A percentile compares a stretch with the other conserved stretches of the same genome.
phyloP scores from a whole-genome alignment of 495 filamentous ascomycete species.

The Aspergillus olivimuriae region DNA sequence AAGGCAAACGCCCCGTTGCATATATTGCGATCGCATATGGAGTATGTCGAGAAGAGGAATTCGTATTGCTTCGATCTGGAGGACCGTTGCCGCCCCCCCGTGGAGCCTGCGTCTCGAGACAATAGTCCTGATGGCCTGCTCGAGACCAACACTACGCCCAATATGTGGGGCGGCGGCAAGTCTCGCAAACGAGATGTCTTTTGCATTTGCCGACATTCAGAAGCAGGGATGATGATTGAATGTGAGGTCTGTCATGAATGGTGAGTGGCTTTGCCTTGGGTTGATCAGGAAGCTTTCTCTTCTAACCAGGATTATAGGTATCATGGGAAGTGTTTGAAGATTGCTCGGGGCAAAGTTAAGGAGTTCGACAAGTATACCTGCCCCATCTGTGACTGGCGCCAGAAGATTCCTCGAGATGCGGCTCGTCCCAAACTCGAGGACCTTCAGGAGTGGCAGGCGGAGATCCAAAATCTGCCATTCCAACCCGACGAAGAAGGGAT shows the following conservation, averaged over 20 bases:
- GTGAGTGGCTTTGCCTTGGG: slow-evolving; percentile 43
- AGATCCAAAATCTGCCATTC: slow-evolving; percentile 79
- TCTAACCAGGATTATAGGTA: slow-evolving; percentile 53
- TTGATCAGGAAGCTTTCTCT: slow-evolving; percentile 5
- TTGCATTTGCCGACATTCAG: slow-evolving; percentile 88
- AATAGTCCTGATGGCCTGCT: slow-evolving; percentile 66
- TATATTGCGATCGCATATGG: slow-evolving; percentile 90
- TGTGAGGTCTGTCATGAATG: slow-evolving; percentile 98
- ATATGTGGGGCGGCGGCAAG: slow-evolving; percentile 41
- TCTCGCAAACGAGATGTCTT: slow-evolving; percentile 73
- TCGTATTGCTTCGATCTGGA: slow-evolving; percentile 83
- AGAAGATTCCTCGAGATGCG: slow-evolving; percentile 98
- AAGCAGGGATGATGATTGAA: slow-evolving; percentile 99
- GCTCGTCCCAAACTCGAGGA: slow-evolving; percentile 94
- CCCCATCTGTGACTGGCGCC: slow-evolving; percentile 94
- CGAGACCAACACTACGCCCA: slow-evolving; percentile 31
- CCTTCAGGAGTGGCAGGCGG: slow-evolving; percentile 77
- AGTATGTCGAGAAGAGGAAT: slow-evolving; percentile 84
- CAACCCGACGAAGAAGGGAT: slow-evolving; percentile 92
- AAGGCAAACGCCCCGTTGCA: slow-evolving; percentile 97
- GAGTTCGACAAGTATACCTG: slow-evolving; percentile 98
- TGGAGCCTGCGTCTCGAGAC: slow-evolving; percentile 85
- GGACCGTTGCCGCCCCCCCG: slow-evolving; percentile 84
- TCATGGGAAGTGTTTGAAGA: slow-evolving; percentile 97
- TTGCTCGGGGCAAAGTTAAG: slow-evolving; percentile 94